Evolutionary conservation across 805 yeast species (phyloP).

Genomic region (Candida tammaniensis): DNA sequence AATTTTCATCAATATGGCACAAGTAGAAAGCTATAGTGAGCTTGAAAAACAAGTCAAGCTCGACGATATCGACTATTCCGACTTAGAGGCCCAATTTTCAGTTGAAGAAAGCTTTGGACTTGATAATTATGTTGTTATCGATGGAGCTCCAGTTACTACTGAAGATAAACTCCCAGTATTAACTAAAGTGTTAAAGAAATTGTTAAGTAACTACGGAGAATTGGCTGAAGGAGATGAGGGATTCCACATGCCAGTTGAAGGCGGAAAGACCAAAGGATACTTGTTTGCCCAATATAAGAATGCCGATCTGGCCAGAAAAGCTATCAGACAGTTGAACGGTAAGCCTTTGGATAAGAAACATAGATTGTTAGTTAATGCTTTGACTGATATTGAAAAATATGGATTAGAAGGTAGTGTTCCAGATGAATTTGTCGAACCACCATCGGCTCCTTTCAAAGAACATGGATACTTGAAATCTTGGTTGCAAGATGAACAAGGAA

Average conservation of each 20-base stretch:
- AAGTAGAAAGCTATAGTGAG: constrained; percentile 8
- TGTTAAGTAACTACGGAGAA: constrained; percentile 74
- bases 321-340: constrained; percentile 77
- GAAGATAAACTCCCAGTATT: constrained; percentile 81
- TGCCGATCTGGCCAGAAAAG: constrained; percentile 66
- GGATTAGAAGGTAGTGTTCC: constrained; percentile 62
- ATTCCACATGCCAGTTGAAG: constrained; percentile 76
- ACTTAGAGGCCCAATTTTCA: constrained; percentile 73
- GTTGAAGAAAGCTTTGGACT: constrained; percentile 57
- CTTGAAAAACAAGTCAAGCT: constrained; percentile 39
- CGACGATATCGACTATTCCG: constrained; percentile 72
- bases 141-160: constrained; percentile 96
- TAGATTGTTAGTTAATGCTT: constrained; percentile 77
- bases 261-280: constrained; percentile 81
- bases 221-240: constrained; percentile 59
- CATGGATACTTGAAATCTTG: constrained; percentile 84
- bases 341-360: constrained; percentile 94
- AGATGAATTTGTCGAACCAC: constrained; percentile 68
- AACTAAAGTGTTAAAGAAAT: constrained; percentile 79
- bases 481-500: constrained; percentile 83
- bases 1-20: constrained; percentile 13
- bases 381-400: constrained; percentile 78
- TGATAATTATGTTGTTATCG: constrained; percentile 80
- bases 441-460: constrained; percentile 65
- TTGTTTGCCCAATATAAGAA: constrained; percentile 79